A percentile compares a stretch with the other conserved stretches of the same genome.
Evolutionary conservation across 1,139 yeast species (phyloP).

Genomic region (Debaryomyces coudertii): DNA sequence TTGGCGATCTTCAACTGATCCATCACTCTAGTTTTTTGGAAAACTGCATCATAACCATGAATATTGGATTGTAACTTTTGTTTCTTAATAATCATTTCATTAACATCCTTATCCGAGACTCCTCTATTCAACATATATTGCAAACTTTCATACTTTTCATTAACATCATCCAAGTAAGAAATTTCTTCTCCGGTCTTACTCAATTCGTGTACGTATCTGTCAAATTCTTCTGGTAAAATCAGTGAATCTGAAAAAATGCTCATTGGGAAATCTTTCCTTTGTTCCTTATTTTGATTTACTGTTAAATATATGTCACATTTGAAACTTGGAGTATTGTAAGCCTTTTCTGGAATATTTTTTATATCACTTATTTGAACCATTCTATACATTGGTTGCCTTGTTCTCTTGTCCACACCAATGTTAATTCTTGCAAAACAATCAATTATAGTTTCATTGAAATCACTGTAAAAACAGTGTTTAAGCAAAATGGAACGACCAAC

Average conservation of each 20-base stretch:
- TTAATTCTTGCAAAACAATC: constrained; percentile 85
- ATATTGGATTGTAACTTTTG: constrained; percentile 66
- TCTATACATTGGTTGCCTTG: constrained; percentile 71
- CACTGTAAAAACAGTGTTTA: constrained; percentile 80
- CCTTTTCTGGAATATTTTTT: constrained; percentile 53
- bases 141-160: constrained; percentile 64
- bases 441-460: constrained; percentile 65
- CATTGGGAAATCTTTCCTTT: constrained; percentile 74
- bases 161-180: constrained; percentile 70
- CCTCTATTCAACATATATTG: constrained; percentile 63
- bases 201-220: constrained; percentile 65
- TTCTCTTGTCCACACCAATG: constrained; percentile 68
- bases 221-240: constrained; percentile 69
- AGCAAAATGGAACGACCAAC: constrained; percentile 78
- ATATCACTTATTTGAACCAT: constrained; percentile 79
- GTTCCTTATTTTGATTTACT: constrained; percentile 67
- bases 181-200: constrained; percentile 59
- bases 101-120: constrained; percentile 75
- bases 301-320: constrained; percentile 63
- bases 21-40: constrained; percentile 70
- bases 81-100: constrained; percentile 70
- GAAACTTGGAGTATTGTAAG: constrained; percentile 58
- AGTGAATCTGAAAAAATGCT: constrained; percentile 78
- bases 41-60: constrained; percentile 69
- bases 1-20: constrained; percentile 78